phyloP scores from a whole-genome alignment of 306 rosid species.

The Biancaea sappan region DNA sequence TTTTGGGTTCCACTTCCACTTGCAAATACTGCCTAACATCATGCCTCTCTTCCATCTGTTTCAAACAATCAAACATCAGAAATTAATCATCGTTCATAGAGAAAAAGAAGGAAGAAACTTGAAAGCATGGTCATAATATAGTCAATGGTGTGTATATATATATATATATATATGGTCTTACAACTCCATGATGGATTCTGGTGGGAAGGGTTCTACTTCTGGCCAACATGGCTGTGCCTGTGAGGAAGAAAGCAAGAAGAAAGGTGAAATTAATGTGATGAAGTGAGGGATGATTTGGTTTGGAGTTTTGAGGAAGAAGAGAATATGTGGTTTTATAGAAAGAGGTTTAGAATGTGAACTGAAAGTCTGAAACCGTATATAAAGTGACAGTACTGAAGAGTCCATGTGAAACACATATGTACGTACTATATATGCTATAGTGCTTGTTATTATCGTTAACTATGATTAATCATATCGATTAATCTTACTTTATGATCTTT shows the following conservation, averaged over 20 bases:
- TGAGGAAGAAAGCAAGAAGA: conserved; percentile 3
- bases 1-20: conserved; percentile 62
- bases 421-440: too few species aligned
- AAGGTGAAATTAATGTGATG: too few species aligned
- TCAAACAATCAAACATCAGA: background rate
- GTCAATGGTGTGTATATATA: too few species aligned
- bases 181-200: conserved; percentile 78
- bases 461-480: background rate
- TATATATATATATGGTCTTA: conserved; percentile 30
- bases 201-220: conserved; percentile 79
- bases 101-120: background rate
- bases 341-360: background rate
- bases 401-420: background rate
- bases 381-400: too few species aligned
- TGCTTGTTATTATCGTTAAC: background rate
- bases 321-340: conserved; percentile 44
- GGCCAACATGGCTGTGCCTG: conserved; percentile 51
- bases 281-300: background rate
- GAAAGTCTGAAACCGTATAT: too few species aligned
- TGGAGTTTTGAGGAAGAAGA: conserved; percentile 2
- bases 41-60: conserved; percentile 69
- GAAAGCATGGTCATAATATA: background rate
- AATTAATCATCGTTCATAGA: background rate
- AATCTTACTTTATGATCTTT: background rate
- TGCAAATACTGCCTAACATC: conserved; percentile 62